phyloP scores from a whole-genome alignment of 495 filamentous ascomycete species.

The Aspergillus ostianus region DNA sequence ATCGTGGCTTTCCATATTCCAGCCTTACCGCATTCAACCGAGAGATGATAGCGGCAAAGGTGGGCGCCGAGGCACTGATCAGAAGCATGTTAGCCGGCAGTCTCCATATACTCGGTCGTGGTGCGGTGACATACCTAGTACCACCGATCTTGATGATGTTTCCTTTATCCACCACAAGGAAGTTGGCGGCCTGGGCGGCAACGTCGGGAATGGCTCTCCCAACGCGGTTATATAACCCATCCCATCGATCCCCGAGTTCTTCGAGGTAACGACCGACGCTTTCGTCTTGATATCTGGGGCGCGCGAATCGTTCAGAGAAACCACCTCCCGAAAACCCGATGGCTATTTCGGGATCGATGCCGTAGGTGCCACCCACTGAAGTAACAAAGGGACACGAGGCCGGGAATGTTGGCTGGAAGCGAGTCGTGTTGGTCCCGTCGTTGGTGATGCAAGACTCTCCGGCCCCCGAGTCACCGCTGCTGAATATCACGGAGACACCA shows the following conservation, averaged over 20 bases:
- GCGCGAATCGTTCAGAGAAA: slow-evolving; percentile 67
- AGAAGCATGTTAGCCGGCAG: background rate
- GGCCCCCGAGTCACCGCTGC: slow-evolving; percentile 69
- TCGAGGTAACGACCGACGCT: slow-evolving; percentile 56
- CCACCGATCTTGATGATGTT: slow-evolving; percentile 32
- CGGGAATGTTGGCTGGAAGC: slow-evolving; percentile 69
- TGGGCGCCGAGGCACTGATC: slow-evolving; percentile 48
- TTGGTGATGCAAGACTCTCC: slow-evolving; percentile 62
- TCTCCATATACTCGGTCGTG: background rate
- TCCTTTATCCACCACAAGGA: slow-evolving; percentile 41
- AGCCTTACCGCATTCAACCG: slow-evolving; percentile 59
- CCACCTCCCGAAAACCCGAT: slow-evolving; percentile 63
- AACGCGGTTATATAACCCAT: slow-evolving; percentile 50
- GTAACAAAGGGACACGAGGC: slow-evolving; percentile 82
- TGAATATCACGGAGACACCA: slow-evolving; percentile 68
- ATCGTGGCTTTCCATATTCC: slow-evolving; percentile 38
- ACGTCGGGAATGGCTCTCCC: slow-evolving; percentile 78
- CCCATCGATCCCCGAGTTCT: slow-evolving; percentile 38
- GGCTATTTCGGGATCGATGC: slow-evolving; percentile 52
- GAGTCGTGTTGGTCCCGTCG: slow-evolving; percentile 58
- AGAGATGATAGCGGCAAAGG: slow-evolving; percentile 53
- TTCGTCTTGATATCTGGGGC: slow-evolving; percentile 62
- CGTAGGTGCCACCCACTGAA: slow-evolving; percentile 67
- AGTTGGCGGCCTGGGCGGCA: slow-evolving; percentile 48
- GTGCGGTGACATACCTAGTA: slow-evolving; percentile 37